Evolutionary conservation across 345 rosid species (phyloP).

Genomic region (Geranium brycei): DNA sequence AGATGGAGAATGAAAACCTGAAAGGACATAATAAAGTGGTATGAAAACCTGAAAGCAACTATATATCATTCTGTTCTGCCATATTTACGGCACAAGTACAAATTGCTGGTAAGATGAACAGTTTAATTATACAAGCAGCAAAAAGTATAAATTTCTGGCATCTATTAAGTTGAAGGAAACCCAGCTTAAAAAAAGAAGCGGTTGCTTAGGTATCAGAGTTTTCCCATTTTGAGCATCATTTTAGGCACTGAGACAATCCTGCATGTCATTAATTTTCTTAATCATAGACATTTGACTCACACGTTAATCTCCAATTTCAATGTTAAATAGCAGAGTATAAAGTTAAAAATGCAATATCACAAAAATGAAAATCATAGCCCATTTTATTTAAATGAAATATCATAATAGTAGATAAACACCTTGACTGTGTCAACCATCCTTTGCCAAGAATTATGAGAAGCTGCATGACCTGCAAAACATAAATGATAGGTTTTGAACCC

Average conservation of each 20-base stretch:
- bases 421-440: constrained; percentile 55
- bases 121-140: not conserved
- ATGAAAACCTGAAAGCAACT: constrained; percentile 7
- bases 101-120: too few relatives aligned
- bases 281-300: too few relatives aligned
- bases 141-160: not conserved
- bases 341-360: not conserved
- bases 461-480: constrained; percentile 21
- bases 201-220: not conserved
- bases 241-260: not conserved
- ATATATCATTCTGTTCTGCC: not conserved
- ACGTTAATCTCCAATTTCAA: not conserved
- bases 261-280: not conserved
- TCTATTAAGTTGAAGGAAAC: not conserved
- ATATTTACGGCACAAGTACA: too few relatives aligned
- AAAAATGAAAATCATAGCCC: not conserved
- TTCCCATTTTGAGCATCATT: not conserved
- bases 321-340: not conserved
- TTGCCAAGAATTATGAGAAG: constrained; percentile 32
- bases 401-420: constrained; percentile 19
- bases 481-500: not conserved
- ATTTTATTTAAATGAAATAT: not conserved
- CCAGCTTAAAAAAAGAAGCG: not conserved
- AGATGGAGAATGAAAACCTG: constrained; percentile 45
- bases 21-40: constrained; percentile 4